phyloP scores from a whole-genome alignment of 176 grass and related monocot species.

The Avena insularis region DNA sequence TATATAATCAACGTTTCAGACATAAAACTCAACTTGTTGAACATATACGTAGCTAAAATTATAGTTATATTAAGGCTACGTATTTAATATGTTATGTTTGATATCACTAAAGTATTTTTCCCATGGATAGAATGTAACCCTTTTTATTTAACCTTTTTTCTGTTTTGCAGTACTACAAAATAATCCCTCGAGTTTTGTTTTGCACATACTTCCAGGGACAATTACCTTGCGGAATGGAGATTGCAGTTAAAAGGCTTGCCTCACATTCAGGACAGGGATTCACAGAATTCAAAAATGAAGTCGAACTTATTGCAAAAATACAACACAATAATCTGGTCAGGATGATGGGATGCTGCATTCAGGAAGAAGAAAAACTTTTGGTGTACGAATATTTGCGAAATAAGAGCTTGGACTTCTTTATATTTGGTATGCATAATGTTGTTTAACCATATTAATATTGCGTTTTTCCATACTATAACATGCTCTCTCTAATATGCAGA shows the following conservation, averaged over 20 bases:
- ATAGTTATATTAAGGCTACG: neutral
- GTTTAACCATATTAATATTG: neutral
- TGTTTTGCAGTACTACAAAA: neutral
- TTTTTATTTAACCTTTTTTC: neutral
- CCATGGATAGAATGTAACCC: neutral
- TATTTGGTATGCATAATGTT: neutral
- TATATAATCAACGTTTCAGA: neutral
- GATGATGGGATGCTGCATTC: slow-evolving; percentile 21
- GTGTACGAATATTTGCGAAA: slow-evolving; percentile 42
- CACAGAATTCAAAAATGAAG: neutral
- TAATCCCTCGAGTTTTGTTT: neutral
- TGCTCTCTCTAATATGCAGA: slow-evolving; percentile 8
- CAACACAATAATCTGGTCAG: slow-evolving; percentile 39
- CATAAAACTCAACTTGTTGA: neutral
- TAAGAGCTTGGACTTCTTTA: slow-evolving; percentile 44
- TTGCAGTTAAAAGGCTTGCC: slow-evolving; percentile 41
- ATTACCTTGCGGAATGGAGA: slow-evolving; percentile 8
- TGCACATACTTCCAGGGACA: slow-evolving; percentile 27
- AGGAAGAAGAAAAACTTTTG: slow-evolving; percentile 36
- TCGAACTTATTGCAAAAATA: slow-evolving; percentile 35
- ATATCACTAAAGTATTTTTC: neutral
- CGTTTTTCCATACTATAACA: neutral
- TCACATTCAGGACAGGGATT: slow-evolving; percentile 34
- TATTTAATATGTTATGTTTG: neutral
- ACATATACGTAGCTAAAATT: neutral